These are phyloP conservation scores for Collybia sp. DNA, from an alignment of 768 basidiomycete species.

Conservation along the genomic window DNA sequence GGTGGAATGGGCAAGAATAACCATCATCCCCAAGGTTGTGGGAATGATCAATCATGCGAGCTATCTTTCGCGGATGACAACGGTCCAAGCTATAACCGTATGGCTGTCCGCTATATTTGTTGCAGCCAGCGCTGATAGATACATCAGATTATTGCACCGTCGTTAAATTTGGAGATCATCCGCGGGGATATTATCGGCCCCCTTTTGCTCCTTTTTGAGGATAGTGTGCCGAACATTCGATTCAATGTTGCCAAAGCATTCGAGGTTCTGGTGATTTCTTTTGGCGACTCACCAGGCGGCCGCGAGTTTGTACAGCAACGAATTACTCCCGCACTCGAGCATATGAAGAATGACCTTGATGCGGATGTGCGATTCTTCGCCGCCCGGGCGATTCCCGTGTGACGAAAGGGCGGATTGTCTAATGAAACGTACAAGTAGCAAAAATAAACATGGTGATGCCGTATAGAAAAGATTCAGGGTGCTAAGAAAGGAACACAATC, in stretches of 20 bases:
- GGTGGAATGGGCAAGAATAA: conserved; percentile 91
- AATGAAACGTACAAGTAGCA: not conserved
- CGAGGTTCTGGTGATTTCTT: conserved; percentile 78
- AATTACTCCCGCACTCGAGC: conserved; percentile 80
- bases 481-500: not conserved
- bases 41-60: conserved; percentile 96
- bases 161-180: conserved; percentile 80
- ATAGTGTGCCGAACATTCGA: conserved; percentile 97
- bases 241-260: conserved; percentile 97
- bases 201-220: conserved; percentile 75
- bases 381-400: conserved; percentile 55
- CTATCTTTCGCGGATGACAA: conserved; percentile 97
- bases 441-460: not conserved
- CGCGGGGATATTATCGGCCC: conserved; percentile 80
- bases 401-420: not conserved
- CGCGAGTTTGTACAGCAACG: conserved; percentile 66
- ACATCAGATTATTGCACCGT: conserved; percentile 84
- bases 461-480: not conserved
- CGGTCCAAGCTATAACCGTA: conserved; percentile 96
- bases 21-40: conserved; percentile 96
- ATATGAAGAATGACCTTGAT: conserved; percentile 83
- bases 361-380: conserved; percentile 98
- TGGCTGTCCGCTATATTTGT: conserved; percentile 20
- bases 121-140: conserved; percentile 5
- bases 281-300: conserved; percentile 63